phyloP scores from a whole-genome alignment of 768 basidiomycete species.

The Boletus pseudo-olivaceus region DNA sequence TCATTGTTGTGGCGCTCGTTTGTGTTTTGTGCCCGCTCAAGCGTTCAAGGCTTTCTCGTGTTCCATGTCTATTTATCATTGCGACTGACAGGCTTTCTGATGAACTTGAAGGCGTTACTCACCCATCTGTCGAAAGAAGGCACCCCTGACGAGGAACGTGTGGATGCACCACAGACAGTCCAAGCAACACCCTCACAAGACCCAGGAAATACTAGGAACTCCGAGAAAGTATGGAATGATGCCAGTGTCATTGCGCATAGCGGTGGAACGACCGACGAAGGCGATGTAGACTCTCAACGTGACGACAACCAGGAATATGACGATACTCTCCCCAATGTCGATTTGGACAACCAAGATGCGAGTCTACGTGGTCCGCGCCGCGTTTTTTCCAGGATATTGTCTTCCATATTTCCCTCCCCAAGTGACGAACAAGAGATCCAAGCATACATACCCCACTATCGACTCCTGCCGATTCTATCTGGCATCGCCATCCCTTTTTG shows the following conservation, averaged over 20 bases:
- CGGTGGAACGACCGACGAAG: background rate
- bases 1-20: no score
- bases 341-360: background rate
- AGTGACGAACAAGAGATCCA: slow-evolving; percentile 26
- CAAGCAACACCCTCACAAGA: background rate
- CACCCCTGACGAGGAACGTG: slow-evolving; percentile 16
- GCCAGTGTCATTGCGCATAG: background rate
- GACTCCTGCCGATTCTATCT: slow-evolving; percentile 61
- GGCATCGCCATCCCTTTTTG: slow-evolving; percentile 71
- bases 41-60: background rate
- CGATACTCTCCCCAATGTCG: background rate
- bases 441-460: slow-evolving; percentile 52
- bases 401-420: slow-evolving; percentile 16
- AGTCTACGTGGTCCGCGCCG: background rate
- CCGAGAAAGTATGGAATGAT: background rate
- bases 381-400: slow-evolving; percentile 4
- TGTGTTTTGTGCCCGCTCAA: no score
- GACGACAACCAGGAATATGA: slow-evolving; percentile 13
- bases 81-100: background rate
- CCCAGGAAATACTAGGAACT: background rate
- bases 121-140: slow-evolving; percentile 3
- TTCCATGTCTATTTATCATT: slow-evolving; percentile 4
- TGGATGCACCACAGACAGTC: background rate
- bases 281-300: slow-evolving; percentile 2
- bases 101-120: slow-evolving; percentile 14